Conservation (phyloP, 2,329 filamentous ascomycete genomes). For the Ophiocordyceps camponoti-leonardi region DNA sequence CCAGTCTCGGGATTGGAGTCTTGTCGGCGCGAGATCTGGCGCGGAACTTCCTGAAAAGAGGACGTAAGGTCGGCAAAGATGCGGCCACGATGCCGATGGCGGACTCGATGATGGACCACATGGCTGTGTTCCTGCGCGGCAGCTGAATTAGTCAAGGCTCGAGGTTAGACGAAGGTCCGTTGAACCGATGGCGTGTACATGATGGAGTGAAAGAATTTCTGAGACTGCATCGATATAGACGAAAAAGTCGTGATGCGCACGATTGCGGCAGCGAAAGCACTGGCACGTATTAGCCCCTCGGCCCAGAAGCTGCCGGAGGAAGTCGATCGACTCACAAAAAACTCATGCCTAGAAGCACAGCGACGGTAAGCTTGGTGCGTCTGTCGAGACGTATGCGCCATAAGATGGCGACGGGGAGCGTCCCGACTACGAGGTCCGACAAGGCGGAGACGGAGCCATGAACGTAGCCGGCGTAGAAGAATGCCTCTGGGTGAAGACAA, state of each 20-base stretch:
- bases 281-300: background rate
- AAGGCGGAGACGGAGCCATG: slow-evolving; percentile 1
- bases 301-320: background rate
- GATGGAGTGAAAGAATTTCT: background rate
- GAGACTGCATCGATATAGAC: background rate
- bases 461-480: background rate
- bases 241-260: slow-evolving; percentile 1
- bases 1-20: background rate
- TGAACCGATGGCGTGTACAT: background rate
- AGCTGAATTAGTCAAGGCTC: background rate
- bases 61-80: slow-evolving; percentile 2
- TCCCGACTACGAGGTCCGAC: slow-evolving; percentile 1
- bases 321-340: background rate
- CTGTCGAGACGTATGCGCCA: slow-evolving; percentile 1
- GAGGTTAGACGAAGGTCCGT: background rate
- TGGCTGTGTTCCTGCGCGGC: slow-evolving; percentile 1
- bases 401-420: slow-evolving; percentile 1
- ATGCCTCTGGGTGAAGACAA: background rate
- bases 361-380: slow-evolving; percentile 1
- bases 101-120: slow-evolving; percentile 3
- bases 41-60: slow-evolving; percentile 1
- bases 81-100: slow-evolving; percentile 2
- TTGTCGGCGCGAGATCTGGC: background rate
- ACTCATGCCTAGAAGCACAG: slow-evolving; percentile 2
- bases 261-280: slow-evolving; percentile 1